phyloP scores from a whole-genome alignment of 805 yeast species.

The Priceomyces castillae region DNA sequence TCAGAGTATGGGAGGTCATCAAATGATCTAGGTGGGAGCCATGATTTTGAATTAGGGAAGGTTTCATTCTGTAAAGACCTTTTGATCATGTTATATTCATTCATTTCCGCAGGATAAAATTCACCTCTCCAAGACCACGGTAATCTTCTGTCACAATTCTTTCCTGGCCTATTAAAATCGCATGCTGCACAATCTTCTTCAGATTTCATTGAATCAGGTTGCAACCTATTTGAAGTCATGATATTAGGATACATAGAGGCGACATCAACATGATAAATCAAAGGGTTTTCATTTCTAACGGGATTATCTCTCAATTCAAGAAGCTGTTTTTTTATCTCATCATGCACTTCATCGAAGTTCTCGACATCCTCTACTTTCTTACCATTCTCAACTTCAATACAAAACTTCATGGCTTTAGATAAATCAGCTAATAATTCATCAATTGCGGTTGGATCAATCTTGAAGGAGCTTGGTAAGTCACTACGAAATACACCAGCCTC shows the following conservation, averaged over 20 bases:
- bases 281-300: conserved; percentile 69
- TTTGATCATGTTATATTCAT: conserved; percentile 87
- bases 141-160: conserved; percentile 83
- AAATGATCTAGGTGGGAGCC: conserved; percentile 59
- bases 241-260: conserved; percentile 99
- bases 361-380: conserved; percentile 71
- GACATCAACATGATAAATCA: conserved; percentile 96
- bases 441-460: conserved; percentile 75
- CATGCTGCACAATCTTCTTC: conserved; percentile 97
- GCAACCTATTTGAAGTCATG: conserved; percentile 95
- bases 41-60: conserved; percentile 61
- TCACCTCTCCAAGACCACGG: conserved; percentile 99
- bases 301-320: conserved; percentile 61
- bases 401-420: conserved; percentile 73
- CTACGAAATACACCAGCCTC: conserved; percentile 98
- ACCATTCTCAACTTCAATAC: conserved; percentile 77
- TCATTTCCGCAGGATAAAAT: conserved; percentile 83
- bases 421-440: conserved; percentile 76
- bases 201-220: conserved; percentile 95
- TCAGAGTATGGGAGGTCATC: conserved; percentile 75
- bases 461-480: conserved; percentile 74
- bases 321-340: conserved; percentile 53
- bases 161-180: conserved; percentile 94
- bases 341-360: conserved; percentile 73
- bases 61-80: conserved; percentile 76